Evolutionary conservation across 495 filamentous ascomycete species (phyloP), one percentile per base, ranked within the genome.

Genomic region (Trichoderma gamsii): DNA sequence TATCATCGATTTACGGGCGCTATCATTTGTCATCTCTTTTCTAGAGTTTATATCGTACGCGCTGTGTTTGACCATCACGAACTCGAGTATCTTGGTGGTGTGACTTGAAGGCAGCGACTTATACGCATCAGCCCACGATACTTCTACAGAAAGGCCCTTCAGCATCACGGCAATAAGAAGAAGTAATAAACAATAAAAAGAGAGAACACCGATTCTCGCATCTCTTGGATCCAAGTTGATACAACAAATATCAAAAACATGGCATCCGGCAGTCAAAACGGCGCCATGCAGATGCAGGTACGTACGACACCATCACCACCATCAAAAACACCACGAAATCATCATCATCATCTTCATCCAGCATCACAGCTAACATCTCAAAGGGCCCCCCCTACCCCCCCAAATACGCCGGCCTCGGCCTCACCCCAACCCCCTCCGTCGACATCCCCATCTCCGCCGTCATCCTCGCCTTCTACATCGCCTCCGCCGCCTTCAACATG

Each of bases 391-490:
- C 79, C 12, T 79, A 79, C 64, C 70, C 70, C 9, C 68, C 72
- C 0, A 69, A 73, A 7, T 68, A 65, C 29, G 89, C 90, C 51
- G 69, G 73, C 44, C 76, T 90, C 5, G 90, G 90, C 67, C 86
- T 86, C 16, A 44, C 76, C 2, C 90, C 90, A 4, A 83, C 82
- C 3, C 69, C 76, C 1, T 25, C 32, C 7, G 67, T 87, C 73
- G 91, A 94, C 75, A 80, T 89, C 44, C 88, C 90, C 35, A 79
- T 92, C 70, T 83, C 80, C 69, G 77, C 82, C 16, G 80, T 91
- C 61, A 88, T 95, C 65, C 76, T 93, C 12, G 72, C 76, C 23
- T 76, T 93, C 52, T 96, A 90, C 81, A 72, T 87, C 63, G 27
- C 70, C 64, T 81, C 81, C 25, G 90, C 85, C 6, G 79, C 79